Evolutionary conservation across 2,329 filamentous ascomycete genomes (phyloP).

Genomic region (Hypoxylon sp.): DNA sequence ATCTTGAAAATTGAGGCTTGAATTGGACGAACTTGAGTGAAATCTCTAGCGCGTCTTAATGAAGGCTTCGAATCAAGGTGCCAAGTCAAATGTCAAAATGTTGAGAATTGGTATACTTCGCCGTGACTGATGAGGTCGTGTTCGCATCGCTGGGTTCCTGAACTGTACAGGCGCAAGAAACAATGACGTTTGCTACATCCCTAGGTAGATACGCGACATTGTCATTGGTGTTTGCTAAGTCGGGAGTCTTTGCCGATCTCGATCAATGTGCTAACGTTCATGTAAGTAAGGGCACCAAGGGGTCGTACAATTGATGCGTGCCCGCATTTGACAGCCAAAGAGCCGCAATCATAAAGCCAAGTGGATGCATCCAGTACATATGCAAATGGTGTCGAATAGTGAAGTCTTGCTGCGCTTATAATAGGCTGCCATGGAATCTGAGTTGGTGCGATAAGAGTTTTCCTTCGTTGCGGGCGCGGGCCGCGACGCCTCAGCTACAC

Average conservation of each 20-base stretch:
- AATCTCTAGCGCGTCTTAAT: neutral
- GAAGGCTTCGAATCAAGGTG: neutral
- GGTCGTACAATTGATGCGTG: neutral
- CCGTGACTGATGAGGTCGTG: neutral
- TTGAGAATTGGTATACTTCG: neutral
- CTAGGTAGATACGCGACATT: constrained; percentile 6
- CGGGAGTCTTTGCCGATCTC: constrained; percentile 3
- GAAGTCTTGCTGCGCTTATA: neutral
- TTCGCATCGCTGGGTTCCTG: neutral
- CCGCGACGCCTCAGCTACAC: neutral
- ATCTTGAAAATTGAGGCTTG: neutral
- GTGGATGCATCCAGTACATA: neutral
- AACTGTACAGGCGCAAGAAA: neutral
- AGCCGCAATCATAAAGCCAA: constrained; percentile 9
- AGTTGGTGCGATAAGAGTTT: neutral
- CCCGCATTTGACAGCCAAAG: neutral
- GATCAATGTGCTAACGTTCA: constrained; percentile 3
- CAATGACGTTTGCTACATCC: neutral
- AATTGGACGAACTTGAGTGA: neutral
- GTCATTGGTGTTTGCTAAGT: neutral
- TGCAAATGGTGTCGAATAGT: neutral
- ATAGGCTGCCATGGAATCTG: neutral
- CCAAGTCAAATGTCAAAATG: neutral
- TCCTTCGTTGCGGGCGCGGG: neutral
- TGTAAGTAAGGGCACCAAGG: constrained; percentile 5